Evolutionary conservation across 495 filamentous ascomycete species (phyloP).

Genomic region (Penicillium silybi): DNA sequence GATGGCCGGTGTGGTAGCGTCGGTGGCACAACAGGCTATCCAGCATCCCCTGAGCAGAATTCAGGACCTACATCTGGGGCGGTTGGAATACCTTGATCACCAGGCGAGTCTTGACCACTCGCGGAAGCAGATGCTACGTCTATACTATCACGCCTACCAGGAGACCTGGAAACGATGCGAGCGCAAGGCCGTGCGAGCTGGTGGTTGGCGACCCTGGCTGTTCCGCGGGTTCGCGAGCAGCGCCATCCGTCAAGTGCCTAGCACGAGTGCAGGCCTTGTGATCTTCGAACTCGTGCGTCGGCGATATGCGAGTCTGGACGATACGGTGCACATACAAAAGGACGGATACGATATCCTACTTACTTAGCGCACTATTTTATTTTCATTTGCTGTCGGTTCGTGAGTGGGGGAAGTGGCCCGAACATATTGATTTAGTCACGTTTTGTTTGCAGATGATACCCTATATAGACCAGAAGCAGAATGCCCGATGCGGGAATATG

Average conservation of each 20-base stretch:
- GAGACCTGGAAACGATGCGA: constrained; percentile 69
- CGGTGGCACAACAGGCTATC: constrained; percentile 70
- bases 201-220: constrained; percentile 67
- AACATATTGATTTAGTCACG: background rate
- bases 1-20: constrained; percentile 71
- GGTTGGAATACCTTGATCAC: constrained; percentile 72
- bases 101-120: constrained; percentile 49
- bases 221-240: constrained; percentile 72
- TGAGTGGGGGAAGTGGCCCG: background rate
- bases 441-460: background rate
- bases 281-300: constrained; percentile 85
- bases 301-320: constrained; percentile 66
- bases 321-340: constrained; percentile 59
- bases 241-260: constrained; percentile 78
- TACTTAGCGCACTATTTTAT: constrained; percentile 17
- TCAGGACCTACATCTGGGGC: constrained; percentile 73
- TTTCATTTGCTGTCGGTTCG: background rate
- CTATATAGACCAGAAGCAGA: constrained; percentile 4
- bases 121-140: constrained; percentile 49
- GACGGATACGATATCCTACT: constrained; percentile 76
- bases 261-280: constrained; percentile 82
- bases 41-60: constrained; percentile 73
- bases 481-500: background rate
- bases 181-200: constrained; percentile 56
- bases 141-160: constrained; percentile 72